These are phyloP conservation scores for Russula ochroleuca DNA, from an alignment of 768 basidiomycete genomes.

Conservation along the genomic window DNA sequence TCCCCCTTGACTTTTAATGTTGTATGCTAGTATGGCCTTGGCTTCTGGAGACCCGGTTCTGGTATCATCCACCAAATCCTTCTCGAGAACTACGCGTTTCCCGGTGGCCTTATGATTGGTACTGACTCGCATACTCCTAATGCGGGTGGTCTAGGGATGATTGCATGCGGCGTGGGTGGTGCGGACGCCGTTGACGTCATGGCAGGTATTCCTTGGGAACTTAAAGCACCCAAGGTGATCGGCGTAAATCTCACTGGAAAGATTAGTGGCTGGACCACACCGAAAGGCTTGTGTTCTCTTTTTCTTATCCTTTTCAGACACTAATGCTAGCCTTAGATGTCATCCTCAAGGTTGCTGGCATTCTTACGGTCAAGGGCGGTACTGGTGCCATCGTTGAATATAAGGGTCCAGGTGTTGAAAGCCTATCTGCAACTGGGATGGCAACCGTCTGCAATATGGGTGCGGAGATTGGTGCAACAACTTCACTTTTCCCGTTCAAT, in stretches of 20 bases:
- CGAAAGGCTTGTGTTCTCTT: conserved; percentile 65
- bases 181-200: conserved; percentile 99
- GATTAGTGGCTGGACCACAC: conserved; percentile 95
- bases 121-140: conserved; percentile 99
- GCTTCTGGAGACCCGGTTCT: conserved; percentile 99
- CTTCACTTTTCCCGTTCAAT: conserved; percentile 99
- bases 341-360: conserved; percentile 98
- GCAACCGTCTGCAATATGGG: conserved; percentile 99
- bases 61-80: conserved; percentile 99
- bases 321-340: conserved; percentile 56
- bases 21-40: conserved; percentile 78
- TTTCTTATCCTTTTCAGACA: not conserved
- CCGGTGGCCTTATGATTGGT: conserved; percentile 98
- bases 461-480: conserved; percentile 98
- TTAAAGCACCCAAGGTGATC: conserved; percentile 99
- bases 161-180: conserved; percentile 99
- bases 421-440: conserved; percentile 98
- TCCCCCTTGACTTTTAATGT: conserved; percentile 4
- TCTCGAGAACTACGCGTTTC: conserved; percentile 99
- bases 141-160: conserved; percentile 98
- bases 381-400: conserved; percentile 99
- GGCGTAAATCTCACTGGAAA: conserved; percentile 96
- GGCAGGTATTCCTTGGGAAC: conserved; percentile 97
- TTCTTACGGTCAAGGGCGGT: conserved; percentile 98
- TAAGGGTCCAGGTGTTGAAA: conserved; percentile 90